Percentiles rank a stretch among this genome's conserved stretches.
Evolutionary conservation across 2,329 filamentous ascomycete genomes (phyloP).

Genomic region (Seiridium cupressi): DNA sequence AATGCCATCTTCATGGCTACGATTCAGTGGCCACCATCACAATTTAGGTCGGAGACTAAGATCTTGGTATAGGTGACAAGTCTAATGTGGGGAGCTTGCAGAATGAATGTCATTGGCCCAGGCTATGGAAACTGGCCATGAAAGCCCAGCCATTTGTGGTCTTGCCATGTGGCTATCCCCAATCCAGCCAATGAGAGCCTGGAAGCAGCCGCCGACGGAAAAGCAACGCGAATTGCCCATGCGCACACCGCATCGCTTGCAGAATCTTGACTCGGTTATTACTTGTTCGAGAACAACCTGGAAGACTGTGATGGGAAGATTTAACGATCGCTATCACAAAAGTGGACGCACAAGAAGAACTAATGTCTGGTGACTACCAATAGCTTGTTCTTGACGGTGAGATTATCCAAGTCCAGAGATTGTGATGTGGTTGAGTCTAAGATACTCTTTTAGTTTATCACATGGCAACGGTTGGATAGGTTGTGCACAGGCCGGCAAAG

Average conservation of each 20-base stretch:
- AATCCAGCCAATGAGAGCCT: constrained; percentile 20
- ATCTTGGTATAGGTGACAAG: not conserved
- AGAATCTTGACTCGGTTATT: constrained; percentile 12
- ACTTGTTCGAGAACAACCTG: not conserved
- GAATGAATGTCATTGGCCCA: constrained; percentile 11
- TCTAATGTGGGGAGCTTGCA: not conserved
- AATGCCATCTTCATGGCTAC: too few species aligned
- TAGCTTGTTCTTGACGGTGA: not conserved
- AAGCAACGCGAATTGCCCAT: constrained; percentile 12
- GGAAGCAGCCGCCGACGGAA: constrained; percentile 18
- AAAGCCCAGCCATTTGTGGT: not conserved
- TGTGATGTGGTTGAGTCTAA: too few species aligned
- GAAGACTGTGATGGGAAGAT: not conserved
- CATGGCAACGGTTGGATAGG: too few species aligned
- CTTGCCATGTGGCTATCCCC: constrained; percentile 13
- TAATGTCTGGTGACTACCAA: not conserved
- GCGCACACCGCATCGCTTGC: constrained; percentile 11
- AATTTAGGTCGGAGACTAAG: not conserved
- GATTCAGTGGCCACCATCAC: not conserved
- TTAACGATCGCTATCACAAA: not conserved
- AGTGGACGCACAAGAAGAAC: not conserved
- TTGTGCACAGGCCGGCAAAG: too few species aligned
- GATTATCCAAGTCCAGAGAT: too few species aligned
- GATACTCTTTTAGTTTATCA: too few species aligned
- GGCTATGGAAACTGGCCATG: not conserved